Conservation (phyloP, 2,329 filamentous ascomycete species). For the Pseudodiploospora longispora region DNA sequence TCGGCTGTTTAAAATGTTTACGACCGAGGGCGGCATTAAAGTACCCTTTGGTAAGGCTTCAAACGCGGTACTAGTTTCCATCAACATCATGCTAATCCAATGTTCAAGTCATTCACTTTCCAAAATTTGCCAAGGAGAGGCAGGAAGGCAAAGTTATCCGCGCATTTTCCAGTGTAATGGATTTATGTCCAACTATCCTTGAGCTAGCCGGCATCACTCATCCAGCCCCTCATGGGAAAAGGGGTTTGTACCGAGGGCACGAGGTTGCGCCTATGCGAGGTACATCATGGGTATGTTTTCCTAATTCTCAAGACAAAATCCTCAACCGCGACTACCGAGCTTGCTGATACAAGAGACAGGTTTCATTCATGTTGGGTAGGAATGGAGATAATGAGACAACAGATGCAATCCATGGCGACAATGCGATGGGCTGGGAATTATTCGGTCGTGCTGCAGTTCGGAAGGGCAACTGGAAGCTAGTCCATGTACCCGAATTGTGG, state of each 20-base stretch:
- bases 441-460: conserved; percentile 4
- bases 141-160: background rate
- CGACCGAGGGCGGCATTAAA: conserved; percentile 41
- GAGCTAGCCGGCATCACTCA: conserved; percentile 1
- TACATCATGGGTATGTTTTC: too few relatives aligned
- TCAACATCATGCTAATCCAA: too few relatives aligned
- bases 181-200: conserved; percentile 2
- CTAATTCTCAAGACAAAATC: too few relatives aligned
- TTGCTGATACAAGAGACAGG: background rate
- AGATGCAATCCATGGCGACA: conserved; percentile 1
- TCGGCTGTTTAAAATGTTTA: conserved; percentile 29
- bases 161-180: conserved; percentile 4
- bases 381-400: conserved; percentile 1
- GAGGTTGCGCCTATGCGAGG: too few relatives aligned
- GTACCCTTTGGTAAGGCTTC: conserved; percentile 30
- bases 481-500: conserved; percentile 1
- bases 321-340: background rate
- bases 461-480: conserved; percentile 4
- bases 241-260: background rate
- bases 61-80: too few relatives aligned
- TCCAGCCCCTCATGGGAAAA: background rate
- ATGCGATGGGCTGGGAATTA: conserved; percentile 2
- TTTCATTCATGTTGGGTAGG: background rate
- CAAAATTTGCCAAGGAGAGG: background rate
- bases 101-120: conserved; percentile 1